Evolutionary conservation across 495 filamentous ascomycete species (phyloP).

Genomic region (Podospora pseudopauciseta): DNA sequence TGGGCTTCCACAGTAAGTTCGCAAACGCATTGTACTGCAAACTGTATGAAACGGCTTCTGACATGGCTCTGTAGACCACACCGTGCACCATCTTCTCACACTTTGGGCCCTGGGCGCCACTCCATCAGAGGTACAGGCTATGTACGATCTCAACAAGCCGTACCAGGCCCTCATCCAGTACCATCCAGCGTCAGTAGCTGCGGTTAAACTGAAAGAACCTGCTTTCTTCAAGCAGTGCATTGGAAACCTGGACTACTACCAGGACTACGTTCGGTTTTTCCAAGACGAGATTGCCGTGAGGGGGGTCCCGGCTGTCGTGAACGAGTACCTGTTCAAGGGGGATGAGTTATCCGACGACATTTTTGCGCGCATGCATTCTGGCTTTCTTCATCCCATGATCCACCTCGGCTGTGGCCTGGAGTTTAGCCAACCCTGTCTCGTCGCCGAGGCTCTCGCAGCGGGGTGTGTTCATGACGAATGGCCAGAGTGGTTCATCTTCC

Average conservation of each 20-base stretch:
- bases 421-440: constrained; percentile 64
- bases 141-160: constrained; percentile 50
- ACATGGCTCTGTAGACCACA: constrained; percentile 33
- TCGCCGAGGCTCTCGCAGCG: constrained; percentile 66
- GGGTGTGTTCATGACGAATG: constrained; percentile 53
- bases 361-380: constrained; percentile 28
- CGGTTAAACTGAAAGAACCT: constrained; percentile 1
- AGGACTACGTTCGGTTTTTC: not conserved
- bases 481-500: constrained; percentile 46
- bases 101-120: constrained; percentile 61
- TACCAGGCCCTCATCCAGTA: constrained; percentile 49
- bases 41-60: not conserved
- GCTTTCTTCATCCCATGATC: constrained; percentile 66
- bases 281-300: constrained; percentile 44
- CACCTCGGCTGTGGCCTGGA: constrained; percentile 68
- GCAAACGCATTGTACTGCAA: not conserved
- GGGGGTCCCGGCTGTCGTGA: constrained; percentile 35
- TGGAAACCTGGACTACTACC: constrained; percentile 1
- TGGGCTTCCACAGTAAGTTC: constrained; percentile 15
- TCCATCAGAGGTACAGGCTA: constrained; percentile 46
- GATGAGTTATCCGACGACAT: not conserved
- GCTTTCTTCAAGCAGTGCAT: constrained; percentile 5
- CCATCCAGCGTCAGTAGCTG: constrained; percentile 11
- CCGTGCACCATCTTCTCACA: constrained; percentile 59
- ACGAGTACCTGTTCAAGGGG: constrained; percentile 12